Percentiles rank a stretch among this genome's conserved stretches.
These are phyloP conservation scores for Pestalotiopsis sp. DNA, from an alignment of 2,329 filamentous ascomycete genomes.

Conservation along the genomic window DNA sequence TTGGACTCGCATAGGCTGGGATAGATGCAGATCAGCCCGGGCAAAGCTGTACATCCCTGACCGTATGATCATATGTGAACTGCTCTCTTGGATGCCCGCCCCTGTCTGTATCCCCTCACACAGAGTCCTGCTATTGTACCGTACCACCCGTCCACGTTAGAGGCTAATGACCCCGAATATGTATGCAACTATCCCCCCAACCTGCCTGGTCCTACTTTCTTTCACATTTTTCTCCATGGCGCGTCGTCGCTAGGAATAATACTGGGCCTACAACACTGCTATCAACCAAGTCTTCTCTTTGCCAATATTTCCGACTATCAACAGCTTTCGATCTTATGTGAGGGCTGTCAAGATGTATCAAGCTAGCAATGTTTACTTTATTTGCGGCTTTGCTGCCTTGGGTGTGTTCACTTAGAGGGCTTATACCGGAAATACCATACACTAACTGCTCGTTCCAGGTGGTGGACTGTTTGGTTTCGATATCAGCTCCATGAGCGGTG, in stretches of 20 bases:
- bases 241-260: not conserved
- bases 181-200: not conserved
- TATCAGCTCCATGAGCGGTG: constrained; percentile 73
- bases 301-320: not conserved
- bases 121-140: not conserved
- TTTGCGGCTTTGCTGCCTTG: constrained; percentile 65
- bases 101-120: not conserved
- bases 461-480: constrained; percentile 79
- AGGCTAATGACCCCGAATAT: not conserved
- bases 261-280: not conserved
- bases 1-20: not conserved
- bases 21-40: not conserved
- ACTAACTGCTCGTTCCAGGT: constrained; percentile 43
- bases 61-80: not conserved
- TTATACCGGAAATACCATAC: not conserved
- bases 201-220: not conserved
- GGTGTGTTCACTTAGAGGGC: constrained; percentile 40
- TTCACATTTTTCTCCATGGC: not conserved
- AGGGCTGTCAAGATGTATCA: constrained; percentile 39
- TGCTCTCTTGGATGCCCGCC: not conserved
- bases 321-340: not conserved
- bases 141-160: not conserved
- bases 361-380: constrained; percentile 58
- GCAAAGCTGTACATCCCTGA: not conserved
- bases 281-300: not conserved